Evolutionary conservation across 345 rosid genomes (phyloP).

Genomic region (Salix caprea): DNA sequence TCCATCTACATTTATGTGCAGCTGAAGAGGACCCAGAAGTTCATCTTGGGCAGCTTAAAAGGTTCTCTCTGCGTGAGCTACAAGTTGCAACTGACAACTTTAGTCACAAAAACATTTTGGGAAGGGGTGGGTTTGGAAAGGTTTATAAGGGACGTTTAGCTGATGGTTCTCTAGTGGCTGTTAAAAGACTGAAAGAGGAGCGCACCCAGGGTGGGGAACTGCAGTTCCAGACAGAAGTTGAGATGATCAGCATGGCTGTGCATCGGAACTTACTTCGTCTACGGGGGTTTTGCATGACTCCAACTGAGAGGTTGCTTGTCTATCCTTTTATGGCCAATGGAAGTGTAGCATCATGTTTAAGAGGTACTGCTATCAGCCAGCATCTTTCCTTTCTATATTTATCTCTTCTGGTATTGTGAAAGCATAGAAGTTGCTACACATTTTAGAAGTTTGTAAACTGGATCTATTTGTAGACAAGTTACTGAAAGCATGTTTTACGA

Average conservation of each 20-base stretch:
- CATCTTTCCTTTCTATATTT: background rate
- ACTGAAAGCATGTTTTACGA: background rate
- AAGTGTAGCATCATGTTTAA: slow-evolving; percentile 91
- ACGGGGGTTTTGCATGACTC: slow-evolving; percentile 93
- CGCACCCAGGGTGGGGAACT: slow-evolving; percentile 78
- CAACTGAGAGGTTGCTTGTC: slow-evolving; percentile 84
- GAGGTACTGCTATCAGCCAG: slow-evolving; percentile 46
- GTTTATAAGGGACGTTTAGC: slow-evolving; percentile 88
- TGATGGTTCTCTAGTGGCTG: slow-evolving; percentile 72
- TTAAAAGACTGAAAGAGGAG: slow-evolving; percentile 85
- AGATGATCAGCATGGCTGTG: slow-evolving; percentile 94
- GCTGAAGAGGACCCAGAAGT: slow-evolving; percentile 97
- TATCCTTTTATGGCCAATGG: slow-evolving; percentile 90
- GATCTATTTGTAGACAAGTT: background rate
- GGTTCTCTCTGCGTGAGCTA: slow-evolving; percentile 80
- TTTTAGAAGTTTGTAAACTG: background rate
- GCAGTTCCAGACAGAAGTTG: slow-evolving; percentile 94
- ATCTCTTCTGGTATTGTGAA: background rate
- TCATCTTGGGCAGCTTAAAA: slow-evolving; percentile 83
- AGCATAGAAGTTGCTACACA: background rate
- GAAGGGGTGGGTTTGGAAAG: slow-evolving; percentile 89
- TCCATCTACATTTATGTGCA: slow-evolving; percentile 29
- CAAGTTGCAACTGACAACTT: slow-evolving; percentile 82
- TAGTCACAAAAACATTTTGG: slow-evolving; percentile 62
- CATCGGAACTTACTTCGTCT: slow-evolving; percentile 81